Conservation (phyloP, 257 asterid genomes). For the Nicotiana undulata region DNA sequence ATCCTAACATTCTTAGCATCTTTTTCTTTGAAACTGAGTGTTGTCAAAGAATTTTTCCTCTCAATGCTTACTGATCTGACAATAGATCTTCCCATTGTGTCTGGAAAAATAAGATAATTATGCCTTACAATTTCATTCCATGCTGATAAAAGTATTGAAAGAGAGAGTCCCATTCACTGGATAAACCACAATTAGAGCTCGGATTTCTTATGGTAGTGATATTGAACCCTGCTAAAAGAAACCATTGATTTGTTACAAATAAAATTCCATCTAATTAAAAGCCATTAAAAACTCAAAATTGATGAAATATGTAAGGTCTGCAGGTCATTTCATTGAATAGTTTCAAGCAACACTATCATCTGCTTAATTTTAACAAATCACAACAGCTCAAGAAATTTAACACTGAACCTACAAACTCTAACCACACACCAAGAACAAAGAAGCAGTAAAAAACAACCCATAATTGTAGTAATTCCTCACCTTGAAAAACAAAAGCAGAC, state of each 20-base stretch:
- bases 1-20: constrained; percentile 5
- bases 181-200: background rate
- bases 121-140: constrained; percentile 29
- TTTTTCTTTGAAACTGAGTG: constrained; percentile 28
- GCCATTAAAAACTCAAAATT: background rate
- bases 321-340: background rate
- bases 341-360: background rate
- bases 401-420: background rate
- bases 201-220: background rate
- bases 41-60: constrained; percentile 24
- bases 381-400: background rate
- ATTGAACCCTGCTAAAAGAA: background rate
- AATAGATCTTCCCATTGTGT: constrained; percentile 24
- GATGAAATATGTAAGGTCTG: background rate
- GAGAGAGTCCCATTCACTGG: constrained; percentile 29
- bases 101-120: constrained; percentile 16
- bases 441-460: background rate
- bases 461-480: background rate
- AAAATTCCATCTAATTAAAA: background rate
- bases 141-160: constrained; percentile 32
- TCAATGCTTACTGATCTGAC: constrained; percentile 47
- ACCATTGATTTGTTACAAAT: constrained; percentile 1
- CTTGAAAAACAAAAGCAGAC: background rate
- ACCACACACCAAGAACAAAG: background rate
- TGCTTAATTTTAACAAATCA: background rate